These are phyloP conservation scores for Selaginella tamariscina DNA, from an alignment of 75 land plant species.

Conservation along the genomic window DNA sequence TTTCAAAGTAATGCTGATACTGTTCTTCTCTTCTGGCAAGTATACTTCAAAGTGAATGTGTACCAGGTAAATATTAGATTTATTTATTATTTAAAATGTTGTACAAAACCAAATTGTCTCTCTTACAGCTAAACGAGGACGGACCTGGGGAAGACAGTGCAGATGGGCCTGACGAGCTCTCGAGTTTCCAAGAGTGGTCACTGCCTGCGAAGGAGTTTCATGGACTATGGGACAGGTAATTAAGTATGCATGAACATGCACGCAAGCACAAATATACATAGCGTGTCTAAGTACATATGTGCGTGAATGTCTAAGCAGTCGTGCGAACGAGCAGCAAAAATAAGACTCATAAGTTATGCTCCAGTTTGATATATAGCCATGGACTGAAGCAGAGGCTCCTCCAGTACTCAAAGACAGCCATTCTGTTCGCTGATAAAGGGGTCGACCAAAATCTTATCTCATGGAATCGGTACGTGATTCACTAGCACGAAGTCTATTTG, in stretches of 20 bases:
- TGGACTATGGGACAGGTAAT: conserved; percentile 97
- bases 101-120: not conserved
- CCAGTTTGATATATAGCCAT: conserved; percentile 69
- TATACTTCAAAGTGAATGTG: conserved; percentile 62
- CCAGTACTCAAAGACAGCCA: conserved; percentile 78
- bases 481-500: not conserved
- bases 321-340: not conserved
- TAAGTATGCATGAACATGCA: too few relatives aligned
- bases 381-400: conserved; percentile 77
- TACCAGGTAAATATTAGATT: conserved; percentile 47
- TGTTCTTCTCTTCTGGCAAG: conserved; percentile 86
- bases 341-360: conserved; percentile 5
- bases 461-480: conserved; percentile 64
- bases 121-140: conserved; percentile 77
- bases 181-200: conserved; percentile 87
- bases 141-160: conserved; percentile 73
- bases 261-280: too few relatives aligned
- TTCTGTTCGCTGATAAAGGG: conserved; percentile 73
- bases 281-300: not conserved
- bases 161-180: conserved; percentile 47
- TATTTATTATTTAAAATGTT: not conserved
- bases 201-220: conserved; percentile 87
- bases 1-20: conserved; percentile 37
- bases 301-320: not conserved
- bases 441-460: conserved; percentile 73